These are phyloP conservation scores for Leccinum arenicola DNA, from an alignment of 768 basidiomycete species.

Conservation along the genomic window DNA sequence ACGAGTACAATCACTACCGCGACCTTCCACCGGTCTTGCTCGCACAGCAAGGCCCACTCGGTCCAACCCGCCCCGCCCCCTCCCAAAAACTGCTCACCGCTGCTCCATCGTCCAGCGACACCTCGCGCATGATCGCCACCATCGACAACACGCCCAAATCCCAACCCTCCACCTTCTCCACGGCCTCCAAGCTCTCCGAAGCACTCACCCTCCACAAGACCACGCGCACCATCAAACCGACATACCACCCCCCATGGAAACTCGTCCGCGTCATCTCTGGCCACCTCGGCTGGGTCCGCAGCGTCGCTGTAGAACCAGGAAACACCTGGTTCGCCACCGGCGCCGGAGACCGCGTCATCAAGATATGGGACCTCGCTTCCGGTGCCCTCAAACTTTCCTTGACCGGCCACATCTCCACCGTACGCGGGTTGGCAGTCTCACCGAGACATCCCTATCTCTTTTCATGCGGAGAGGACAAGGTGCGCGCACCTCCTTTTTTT, in stretches of 20 bases:
- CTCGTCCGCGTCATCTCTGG: conserved; percentile 95
- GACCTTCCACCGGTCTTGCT: conserved; percentile 79
- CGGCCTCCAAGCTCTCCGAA: conserved; percentile 70
- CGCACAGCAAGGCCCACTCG: conserved; percentile 77
- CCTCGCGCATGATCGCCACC: conserved; percentile 66
- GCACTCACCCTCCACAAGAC: conserved; percentile 93
- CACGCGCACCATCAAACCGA: conserved; percentile 89
- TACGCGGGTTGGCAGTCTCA: conserved; percentile 91
- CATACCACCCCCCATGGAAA: conserved; percentile 96
- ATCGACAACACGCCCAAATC: conserved; percentile 72
- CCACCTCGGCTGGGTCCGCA: conserved; percentile 96
- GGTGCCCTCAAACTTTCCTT: conserved; percentile 97
- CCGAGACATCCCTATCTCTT: conserved; percentile 95
- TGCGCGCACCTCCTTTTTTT: conserved; percentile 29
- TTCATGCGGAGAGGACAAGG: conserved; percentile 98
- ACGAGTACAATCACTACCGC: conserved; percentile 87
- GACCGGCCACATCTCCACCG: conserved; percentile 97
- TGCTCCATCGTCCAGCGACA: conserved; percentile 43
- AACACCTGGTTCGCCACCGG: conserved; percentile 99
- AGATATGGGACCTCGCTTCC: conserved; percentile 97
- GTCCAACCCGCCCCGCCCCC: conserved; percentile 66
- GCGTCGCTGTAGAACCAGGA: conserved; percentile 94
- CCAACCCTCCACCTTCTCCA: conserved; percentile 68
- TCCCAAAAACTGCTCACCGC: conserved; percentile 66
- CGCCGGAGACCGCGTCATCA: conserved; percentile 96